Base-by-base conservation (phyloP, 2,329 filamentous ascomycete species). In the Aspergillus fijiensis region DNA sequence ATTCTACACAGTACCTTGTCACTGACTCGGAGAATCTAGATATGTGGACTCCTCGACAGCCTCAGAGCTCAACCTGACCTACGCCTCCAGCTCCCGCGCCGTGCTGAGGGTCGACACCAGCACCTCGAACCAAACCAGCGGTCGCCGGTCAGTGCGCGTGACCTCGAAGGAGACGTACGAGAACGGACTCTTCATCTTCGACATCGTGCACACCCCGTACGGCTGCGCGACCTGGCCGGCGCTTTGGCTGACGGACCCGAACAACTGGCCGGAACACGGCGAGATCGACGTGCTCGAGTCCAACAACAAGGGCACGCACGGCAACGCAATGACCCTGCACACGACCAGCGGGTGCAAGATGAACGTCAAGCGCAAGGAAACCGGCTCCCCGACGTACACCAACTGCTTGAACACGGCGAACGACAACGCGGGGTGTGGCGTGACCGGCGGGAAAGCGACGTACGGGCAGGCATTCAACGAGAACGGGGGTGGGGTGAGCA, bases 151-250 rank as follows among this genome's bases (percentile, higher is more conserved):
- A 0, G 85, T 89, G 14, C 85, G 87, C 14, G 76, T 89, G 58
- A 80, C 85, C 61, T 89, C 86, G 39, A 87, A 84, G 68, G 77
- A 73, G 49, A 82, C 82, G 49, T 89, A 88, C 73, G 73, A 85
- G 67, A 74, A 70, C n/a, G 87, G 87, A 0, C 82, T 89, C n/a
- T 89, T 89, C 74, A 77, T 89, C 67, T 89, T 89, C 67, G 86
- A 89, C 68, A 79, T 89, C 64, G 79, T 82, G 61, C 87, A 89
- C 73, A 84, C 84, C 0, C 87, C 87, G 0, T 84, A 80, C 66
- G 87, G 85, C 48, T 89, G 87, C 68, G 85, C 81, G 3, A 85
- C 82, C 23, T 89, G 85, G 87, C 85, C 86, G 2, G 82, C 88
- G 0, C 79, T 90, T 11, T 90, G 88, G 88, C 78, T 90, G 6